A percentile compares a stretch with the other conserved stretches of the same genome.
Conservation (phyloP, 176 grass and related monocot species). For the Echinochloa phyllopogon region DNA sequence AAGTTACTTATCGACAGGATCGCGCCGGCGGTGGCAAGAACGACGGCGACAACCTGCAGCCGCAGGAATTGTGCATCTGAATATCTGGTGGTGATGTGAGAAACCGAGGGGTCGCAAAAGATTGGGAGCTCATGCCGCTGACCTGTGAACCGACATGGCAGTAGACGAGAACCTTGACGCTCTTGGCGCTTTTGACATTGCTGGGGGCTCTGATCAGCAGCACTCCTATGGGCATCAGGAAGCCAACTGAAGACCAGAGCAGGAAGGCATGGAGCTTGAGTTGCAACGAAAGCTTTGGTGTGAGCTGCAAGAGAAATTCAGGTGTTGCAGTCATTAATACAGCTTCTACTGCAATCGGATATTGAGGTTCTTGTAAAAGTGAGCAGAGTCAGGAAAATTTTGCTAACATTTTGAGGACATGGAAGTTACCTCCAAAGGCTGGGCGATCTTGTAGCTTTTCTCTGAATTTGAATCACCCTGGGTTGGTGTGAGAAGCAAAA, state of each 20-base stretch:
- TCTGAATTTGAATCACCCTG: slow-evolving; percentile 29
- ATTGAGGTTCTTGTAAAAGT: neutral
- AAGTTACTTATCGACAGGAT: slow-evolving; percentile 81
- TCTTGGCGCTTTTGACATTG: slow-evolving; percentile 51
- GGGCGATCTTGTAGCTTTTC: slow-evolving; percentile 39
- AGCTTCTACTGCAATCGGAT: neutral
- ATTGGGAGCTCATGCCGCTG: neutral
- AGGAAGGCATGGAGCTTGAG: slow-evolving; percentile 87
- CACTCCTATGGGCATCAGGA: slow-evolving; percentile 85
- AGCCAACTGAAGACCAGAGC: slow-evolving; percentile 81
- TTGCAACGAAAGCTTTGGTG: slow-evolving; percentile 68
- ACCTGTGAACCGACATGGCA: slow-evolving; percentile 82
- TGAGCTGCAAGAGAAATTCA: slow-evolving; percentile 51
- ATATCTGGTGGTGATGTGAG: neutral
- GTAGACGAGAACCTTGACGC: slow-evolving; percentile 77
- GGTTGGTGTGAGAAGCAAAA: slow-evolving; percentile 29
- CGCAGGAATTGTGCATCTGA: slow-evolving; percentile 15
- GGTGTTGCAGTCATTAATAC: neutral
- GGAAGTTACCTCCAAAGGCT: slow-evolving; percentile 50
- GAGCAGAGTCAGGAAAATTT: neutral
- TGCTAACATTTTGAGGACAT: neutral
- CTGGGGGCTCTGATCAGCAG: slow-evolving; percentile 68
- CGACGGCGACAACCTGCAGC: slow-evolving; percentile 70
- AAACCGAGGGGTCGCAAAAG: neutral
- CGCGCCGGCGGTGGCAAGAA: slow-evolving; percentile 76